phyloP scores from a whole-genome alignment of 2,329 filamentous ascomycete species.

The Pyrenochaeta sp. region DNA sequence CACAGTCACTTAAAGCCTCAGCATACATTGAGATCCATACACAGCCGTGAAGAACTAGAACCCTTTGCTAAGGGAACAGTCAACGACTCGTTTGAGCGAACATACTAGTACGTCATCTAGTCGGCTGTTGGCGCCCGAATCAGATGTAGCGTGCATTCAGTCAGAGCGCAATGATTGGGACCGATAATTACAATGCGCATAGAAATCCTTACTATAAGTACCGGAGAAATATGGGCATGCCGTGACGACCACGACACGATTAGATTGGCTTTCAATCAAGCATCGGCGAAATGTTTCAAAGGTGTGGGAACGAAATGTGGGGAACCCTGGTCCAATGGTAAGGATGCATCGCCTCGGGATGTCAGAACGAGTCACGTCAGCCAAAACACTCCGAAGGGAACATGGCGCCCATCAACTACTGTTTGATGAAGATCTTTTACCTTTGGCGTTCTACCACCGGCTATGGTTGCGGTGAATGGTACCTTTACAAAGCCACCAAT shows the following conservation, averaged over 20 bases:
- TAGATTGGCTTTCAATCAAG: conserved; percentile 31
- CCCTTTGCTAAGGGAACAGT: conserved; percentile 8
- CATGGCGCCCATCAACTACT: background rate
- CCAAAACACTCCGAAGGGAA: background rate
- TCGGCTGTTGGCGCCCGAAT: background rate
- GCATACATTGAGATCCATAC: conserved; percentile 8
- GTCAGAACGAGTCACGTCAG: conserved; percentile 6
- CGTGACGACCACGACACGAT: conserved; percentile 6
- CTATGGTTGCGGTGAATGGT: conserved; percentile 8
- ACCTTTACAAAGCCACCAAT: conserved; percentile 22
- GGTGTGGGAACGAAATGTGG: conserved; percentile 13
- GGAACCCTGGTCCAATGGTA: conserved; percentile 6
- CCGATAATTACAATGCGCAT: too few species aligned
- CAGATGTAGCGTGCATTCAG: too few species aligned
- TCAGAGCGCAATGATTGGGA: background rate
- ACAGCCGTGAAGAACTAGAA: conserved; percentile 16
- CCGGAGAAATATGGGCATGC: conserved; percentile 18
- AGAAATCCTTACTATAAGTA: background rate
- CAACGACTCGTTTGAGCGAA: conserved; percentile 24
- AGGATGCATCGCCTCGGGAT: conserved; percentile 10
- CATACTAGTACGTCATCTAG: conserved; percentile 3
- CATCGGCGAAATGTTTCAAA: conserved; percentile 28
- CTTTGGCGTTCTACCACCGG: conserved; percentile 11
- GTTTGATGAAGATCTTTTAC: background rate
- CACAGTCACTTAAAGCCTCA: background rate